Conservation (phyloP, 768 basidiomycete genomes). For the Podaxis pistillaris region DNA sequence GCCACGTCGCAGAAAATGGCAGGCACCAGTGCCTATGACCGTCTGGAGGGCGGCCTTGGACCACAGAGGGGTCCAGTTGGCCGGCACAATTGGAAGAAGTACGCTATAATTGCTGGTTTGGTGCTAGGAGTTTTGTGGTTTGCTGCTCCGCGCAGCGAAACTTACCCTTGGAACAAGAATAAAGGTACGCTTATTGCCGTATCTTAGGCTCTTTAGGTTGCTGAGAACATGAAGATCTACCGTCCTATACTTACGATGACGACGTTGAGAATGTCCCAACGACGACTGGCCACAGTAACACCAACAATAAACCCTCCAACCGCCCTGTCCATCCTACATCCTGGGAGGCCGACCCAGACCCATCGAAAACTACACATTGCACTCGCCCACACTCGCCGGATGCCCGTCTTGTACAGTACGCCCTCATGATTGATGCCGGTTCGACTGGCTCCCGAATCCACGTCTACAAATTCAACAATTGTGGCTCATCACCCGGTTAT, state of each 20-base stretch:
- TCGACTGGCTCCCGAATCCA: constrained; percentile 97
- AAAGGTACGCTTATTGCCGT: constrained; percentile 23
- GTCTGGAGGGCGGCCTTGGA: constrained; percentile 61
- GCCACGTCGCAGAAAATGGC: constrained; percentile 6
- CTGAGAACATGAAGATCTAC: constrained; percentile 2
- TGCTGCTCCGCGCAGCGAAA: constrained; percentile 50
- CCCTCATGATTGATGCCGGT: constrained; percentile 97
- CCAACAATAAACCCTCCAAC: constrained; percentile 16
- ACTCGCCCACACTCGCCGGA: constrained; percentile 46
- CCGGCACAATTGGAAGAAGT: constrained; percentile 62
- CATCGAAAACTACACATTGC: constrained; percentile 71
- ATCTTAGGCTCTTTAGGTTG: constrained; percentile 14
- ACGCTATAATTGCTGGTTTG: constrained; percentile 55
- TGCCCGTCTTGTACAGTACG: constrained; percentile 79
- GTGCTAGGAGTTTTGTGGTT: constrained; percentile 65
- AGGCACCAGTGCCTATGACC: constrained; percentile 44
- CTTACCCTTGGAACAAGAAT: constrained; percentile 16
- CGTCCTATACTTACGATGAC: constrained; percentile 2
- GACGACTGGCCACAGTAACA: constrained; percentile 8
- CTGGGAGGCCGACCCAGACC: constrained; percentile 74
- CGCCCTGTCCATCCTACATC: constrained; percentile 43
- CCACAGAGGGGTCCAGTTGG: constrained; percentile 32
- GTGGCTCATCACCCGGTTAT: constrained; percentile 67
- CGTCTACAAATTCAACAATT: constrained; percentile 98
- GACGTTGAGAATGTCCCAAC: constrained; percentile 2